Base-by-base conservation (phyloP, 768 basidiomycete genomes). In the Psilocybe azurescens region DNA sequence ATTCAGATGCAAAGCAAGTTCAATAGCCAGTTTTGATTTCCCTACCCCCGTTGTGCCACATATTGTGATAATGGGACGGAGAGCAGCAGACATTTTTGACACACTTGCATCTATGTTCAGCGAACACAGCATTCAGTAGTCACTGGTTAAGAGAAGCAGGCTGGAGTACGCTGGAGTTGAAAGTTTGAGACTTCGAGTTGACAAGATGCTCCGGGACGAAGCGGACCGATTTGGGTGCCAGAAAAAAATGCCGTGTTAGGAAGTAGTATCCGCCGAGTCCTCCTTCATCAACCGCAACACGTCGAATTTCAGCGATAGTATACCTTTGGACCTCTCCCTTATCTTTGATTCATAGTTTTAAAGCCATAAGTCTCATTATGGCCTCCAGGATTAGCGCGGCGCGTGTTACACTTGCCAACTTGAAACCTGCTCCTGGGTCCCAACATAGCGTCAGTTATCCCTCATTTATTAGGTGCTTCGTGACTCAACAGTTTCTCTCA, bases 21-120 rank as follows among this genome's bases (percentile, higher is more conserved):
- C 89, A 20, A 99, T 86, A 3, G 93, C 93, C 7, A 99, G 82
- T 59, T 92, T 91, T 11, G 95, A 96, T 77, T 99, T 99, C 54
- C 97, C 97, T 14, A 96, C 95, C 24, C 97, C 92, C 28, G 97
- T 99, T 0, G 97, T 95, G 36, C 97, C 97, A 62, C 94, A 93
- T 55, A 99, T 88, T 16, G 90, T 84, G 56, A 99, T 86, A 67
- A 97, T 77, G 20, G 93, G 91, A 32, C 79, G 81, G 46, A 84
- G 69, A 60, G 82, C 72, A 78, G 82, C 81, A 61, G 59, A 46
- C 61, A 66, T 65, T 13, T 24, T 24, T 24, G 24, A 24, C 24
- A 24, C 2, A 24, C 24, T 24, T 24, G 24, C 24, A 24, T 24
- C 24, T 24, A 24, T 24, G 24, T 24, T 24, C 24, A 24, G 24